Percentiles rank a stretch among this genome's conserved stretches.
phyloP scores from a whole-genome alignment of 2,329 filamentous ascomycete genomes.

The Phialocephala sp. region DNA sequence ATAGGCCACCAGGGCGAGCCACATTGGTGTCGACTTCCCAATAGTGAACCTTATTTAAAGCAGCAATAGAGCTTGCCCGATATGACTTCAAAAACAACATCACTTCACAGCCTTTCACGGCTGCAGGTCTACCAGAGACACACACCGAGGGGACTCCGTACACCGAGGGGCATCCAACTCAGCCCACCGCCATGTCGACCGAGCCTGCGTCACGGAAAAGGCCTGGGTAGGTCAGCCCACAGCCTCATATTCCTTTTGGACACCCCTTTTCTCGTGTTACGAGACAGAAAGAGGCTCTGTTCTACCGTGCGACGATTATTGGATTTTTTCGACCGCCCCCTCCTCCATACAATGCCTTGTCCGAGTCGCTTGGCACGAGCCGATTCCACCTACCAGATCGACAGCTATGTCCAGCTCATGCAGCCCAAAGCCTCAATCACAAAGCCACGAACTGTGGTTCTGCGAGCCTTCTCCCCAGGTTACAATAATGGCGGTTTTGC shows the following conservation, averaged over 20 bases:
- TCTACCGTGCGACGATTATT: slow-evolving; percentile 1
- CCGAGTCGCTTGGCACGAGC: not conserved
- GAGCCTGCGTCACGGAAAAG: not conserved
- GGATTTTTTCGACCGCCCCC: not conserved
- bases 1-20: too few species aligned
- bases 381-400: not conserved
- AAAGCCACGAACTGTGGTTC: not conserved
- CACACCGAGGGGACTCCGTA: not conserved
- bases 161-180: not conserved
- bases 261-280: not conserved
- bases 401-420: slow-evolving; percentile 1
- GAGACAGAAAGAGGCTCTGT: not conserved
- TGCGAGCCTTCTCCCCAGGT: slow-evolving; percentile 2
- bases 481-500: not conserved
- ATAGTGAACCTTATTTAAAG: not conserved
- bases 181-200: not conserved
- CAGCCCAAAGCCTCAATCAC: slow-evolving; percentile 4
- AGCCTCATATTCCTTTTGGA: not conserved
- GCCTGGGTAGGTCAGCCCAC: not conserved
- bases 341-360: not conserved
- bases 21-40: not conserved
- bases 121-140: not conserved
- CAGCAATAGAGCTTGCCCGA: not conserved
- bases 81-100: not conserved
- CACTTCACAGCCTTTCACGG: not conserved